Evolutionary conservation across 768 basidiomycete species (phyloP), one percentile per base, ranked within the genome.

Genomic region (Trametes elegans): DNA sequence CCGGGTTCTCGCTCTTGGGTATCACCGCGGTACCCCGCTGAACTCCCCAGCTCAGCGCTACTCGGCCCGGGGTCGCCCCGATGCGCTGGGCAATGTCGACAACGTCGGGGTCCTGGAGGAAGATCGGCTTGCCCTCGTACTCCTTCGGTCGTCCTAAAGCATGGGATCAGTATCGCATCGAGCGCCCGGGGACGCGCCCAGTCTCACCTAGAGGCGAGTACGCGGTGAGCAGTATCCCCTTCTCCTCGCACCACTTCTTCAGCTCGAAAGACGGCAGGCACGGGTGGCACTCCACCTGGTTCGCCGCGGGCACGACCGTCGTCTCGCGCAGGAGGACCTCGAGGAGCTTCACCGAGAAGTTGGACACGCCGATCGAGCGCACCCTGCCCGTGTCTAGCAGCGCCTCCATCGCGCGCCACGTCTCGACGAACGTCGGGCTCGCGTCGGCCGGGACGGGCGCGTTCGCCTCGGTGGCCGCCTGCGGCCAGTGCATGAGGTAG

Each of bases 41-140:
- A 6, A 80, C 77, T 11, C 73, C 76, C 84, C 83, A 85, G 56
- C 79, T 74, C n/a, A 85, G 72, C 2, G 80, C 65, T 7, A 82
- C 73, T 60, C 82, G 80, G 2, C 78, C 78, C 4, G 81, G 67
- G 39, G 77, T 70, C 14, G 62, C 81, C 32, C 76, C 71, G 65
- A 79, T 66, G 46, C 72, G 72, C 41, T 62, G 32, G 8, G 64
- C 65, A 41, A 68, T 50, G 41, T 51, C 43, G 18, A 49, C 49
- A 19, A 66, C 46, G 11, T 60, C 66, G 2, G 67, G 52, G 53
- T 79, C 69, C 16, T 68, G 66, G 43, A 76, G 66, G 38, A 70
- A 66, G 7, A 69, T 58, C 65, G 58, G 59, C 54, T 53, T 54
- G 38, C 38, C 62, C 39, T 49, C 52, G 16, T 45, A 55, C 26